Evolutionary conservation across 495 filamentous ascomycete species (phyloP).

Genomic region (Hyaloscypha finlandica): DNA sequence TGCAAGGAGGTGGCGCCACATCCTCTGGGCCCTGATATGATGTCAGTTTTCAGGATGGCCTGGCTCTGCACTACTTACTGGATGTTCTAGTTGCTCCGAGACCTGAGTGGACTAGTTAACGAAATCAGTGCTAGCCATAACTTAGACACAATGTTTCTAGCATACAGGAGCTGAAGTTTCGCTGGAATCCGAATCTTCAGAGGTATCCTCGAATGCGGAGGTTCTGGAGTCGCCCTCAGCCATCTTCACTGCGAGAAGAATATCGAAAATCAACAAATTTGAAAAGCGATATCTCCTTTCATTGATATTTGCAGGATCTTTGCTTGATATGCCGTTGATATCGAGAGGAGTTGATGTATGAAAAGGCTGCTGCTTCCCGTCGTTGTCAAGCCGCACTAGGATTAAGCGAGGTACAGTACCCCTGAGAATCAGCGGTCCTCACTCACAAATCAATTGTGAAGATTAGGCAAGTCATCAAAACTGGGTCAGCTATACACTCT

Average conservation of each 20-base stretch:
- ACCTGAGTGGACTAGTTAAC: neutral
- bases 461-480: too few species aligned
- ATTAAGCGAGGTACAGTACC: too few species aligned
- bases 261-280: neutral
- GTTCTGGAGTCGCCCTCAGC: neutral
- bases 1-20: neutral
- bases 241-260: neutral
- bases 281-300: too few species aligned
- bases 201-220: too few species aligned
- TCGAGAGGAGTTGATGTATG: too few species aligned
- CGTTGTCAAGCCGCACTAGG: too few species aligned
- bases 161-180: neutral
- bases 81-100: neutral
- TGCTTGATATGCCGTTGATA: too few species aligned
- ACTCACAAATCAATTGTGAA: too few species aligned
- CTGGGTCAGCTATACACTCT: too few species aligned
- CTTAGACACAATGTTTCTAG: neutral
- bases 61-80: neutral
- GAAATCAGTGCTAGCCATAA: neutral
- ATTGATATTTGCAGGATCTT: too few species aligned
- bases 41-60: neutral
- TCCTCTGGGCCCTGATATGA: neutral
- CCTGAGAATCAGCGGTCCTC: too few species aligned
- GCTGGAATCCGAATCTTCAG: neutral
- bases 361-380: too few species aligned